A percentile compares a stretch with the other conserved stretches of the same genome.
phyloP scores from a whole-genome alignment of 331 rosid species.

The Erythrophleum ivorense region DNA sequence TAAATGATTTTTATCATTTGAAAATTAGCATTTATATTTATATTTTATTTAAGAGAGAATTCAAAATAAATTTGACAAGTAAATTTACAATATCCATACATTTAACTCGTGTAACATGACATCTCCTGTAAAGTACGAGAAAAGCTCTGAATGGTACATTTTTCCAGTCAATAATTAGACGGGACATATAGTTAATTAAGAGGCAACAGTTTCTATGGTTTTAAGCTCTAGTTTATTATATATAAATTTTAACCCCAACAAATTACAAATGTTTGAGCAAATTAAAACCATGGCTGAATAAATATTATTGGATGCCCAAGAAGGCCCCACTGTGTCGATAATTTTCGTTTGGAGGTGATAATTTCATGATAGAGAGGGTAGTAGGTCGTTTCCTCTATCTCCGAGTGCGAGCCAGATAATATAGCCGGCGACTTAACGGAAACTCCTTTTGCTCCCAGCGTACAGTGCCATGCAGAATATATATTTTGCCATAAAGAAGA shows the following conservation, averaged over 20 bases:
- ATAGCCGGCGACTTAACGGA: constrained; percentile 33
- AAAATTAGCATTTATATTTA: background rate
- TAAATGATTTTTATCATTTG: background rate
- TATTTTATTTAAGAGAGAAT: background rate
- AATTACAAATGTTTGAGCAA: constrained; percentile 7
- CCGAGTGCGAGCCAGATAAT: constrained; percentile 62
- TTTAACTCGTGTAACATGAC: background rate
- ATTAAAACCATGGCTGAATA: constrained; percentile 20
- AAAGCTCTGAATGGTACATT: background rate
- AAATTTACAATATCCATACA: background rate
- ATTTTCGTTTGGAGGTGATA: constrained; percentile 2
- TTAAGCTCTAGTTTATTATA: background rate
- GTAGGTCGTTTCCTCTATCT: constrained; percentile 48
- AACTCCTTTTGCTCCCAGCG: constrained; percentile 25
- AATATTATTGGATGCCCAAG: constrained; percentile 11
- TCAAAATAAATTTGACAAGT: background rate
- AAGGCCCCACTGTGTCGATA: background rate
- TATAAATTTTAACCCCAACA: background rate
- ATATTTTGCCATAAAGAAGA: constrained; percentile 24
- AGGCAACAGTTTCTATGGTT: background rate
- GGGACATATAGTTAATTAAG: constrained; percentile 14
- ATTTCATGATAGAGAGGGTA: constrained; percentile 34
- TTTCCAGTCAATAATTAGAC: background rate
- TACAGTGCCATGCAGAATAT: constrained; percentile 64
- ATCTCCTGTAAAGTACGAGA: background rate